Evolutionary conservation across 2,329 filamentous ascomycete species (phyloP), one percentile per base, ranked within the genome.

Genomic region (Seiridium unicorne): DNA sequence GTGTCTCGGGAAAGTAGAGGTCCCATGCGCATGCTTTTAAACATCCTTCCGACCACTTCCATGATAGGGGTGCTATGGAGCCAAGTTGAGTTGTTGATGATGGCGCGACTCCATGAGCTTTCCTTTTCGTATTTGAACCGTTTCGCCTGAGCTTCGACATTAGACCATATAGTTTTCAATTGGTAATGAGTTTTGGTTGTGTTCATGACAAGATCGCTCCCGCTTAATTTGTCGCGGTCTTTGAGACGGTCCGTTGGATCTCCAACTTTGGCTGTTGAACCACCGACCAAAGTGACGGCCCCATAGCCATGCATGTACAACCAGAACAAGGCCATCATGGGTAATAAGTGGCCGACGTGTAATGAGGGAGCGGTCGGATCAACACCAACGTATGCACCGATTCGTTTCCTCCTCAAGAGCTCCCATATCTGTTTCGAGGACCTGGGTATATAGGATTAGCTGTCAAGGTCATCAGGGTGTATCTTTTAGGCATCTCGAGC

Each of bases 1-100:
- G 91, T 95, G 63, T 98, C 94, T 68, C 92, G 88, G 57, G 88
- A 87, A 61, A 99, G 81, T 91, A 99, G 93, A 3, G 93, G 84
- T 1, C 94, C 93, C 55, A 99, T 77, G 61, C 94, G 84, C 72
- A 92, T 86, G 51, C 87, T 83, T 38, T 82, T 84, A 3, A 93
- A 95, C 36, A 97, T 78, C 60, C 88, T 83, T 70, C 85, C 84
- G 65, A 96, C 79, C 56, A 97, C 84, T 51, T 97, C 90, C 54
- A 92, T 79, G 49, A 96, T 80, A 1, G 87, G 81, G 48, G 91
- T 76, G 44, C 84, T 85, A 65, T 89, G 85, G 78, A 93, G 86
- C 95, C 95, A 99, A 55, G 81, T 81, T 64, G 87, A 89, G 74
- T 99, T 99, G 77, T 97, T 96, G 35, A 88, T 73, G 44, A 97